Percentiles rank a stretch among this genome's conserved stretches.
These are phyloP conservation scores for Ascochyta clinopodiicola DNA, from an alignment of 2,329 filamentous ascomycete genomes.

Conservation along the genomic window DNA sequence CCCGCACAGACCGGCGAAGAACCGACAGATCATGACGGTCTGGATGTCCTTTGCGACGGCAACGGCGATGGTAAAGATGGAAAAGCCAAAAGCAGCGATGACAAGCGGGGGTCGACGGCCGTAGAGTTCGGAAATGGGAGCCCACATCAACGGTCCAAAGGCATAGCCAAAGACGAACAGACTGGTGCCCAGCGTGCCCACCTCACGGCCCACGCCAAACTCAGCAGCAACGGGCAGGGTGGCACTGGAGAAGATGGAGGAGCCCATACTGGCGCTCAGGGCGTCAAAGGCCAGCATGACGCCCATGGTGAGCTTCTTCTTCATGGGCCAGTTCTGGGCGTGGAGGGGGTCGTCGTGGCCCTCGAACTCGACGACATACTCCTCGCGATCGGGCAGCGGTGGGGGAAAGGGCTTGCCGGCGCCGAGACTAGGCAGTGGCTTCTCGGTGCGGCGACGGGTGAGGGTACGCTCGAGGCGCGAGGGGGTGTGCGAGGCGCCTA, in stretches of 20 bases:
- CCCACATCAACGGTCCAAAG: constrained; percentile 52
- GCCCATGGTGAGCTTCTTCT: constrained; percentile 75
- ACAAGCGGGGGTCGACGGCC: constrained; percentile 59
- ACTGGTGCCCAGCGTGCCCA: constrained; percentile 44
- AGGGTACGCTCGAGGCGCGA: constrained; percentile 54
- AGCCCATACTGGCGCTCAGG: constrained; percentile 71
- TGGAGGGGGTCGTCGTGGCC: constrained; percentile 83
- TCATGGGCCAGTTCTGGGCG: constrained; percentile 84
- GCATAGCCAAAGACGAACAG: constrained; percentile 48
- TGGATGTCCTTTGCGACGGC: constrained; percentile 60
- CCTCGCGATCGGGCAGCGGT: constrained; percentile 71
- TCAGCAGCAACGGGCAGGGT: constrained; percentile 37
- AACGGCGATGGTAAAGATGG: constrained; percentile 58
- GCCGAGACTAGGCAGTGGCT: constrained; percentile 71
- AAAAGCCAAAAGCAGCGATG: constrained; percentile 58
- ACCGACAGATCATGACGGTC: constrained; percentile 60
- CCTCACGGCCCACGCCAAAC: constrained; percentile 37
- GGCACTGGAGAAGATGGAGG: constrained; percentile 52
- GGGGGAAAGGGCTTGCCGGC: constrained; percentile 77
- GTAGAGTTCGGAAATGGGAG: constrained; percentile 60
- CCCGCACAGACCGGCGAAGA: constrained; percentile 62
- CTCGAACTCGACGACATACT: constrained; percentile 84
- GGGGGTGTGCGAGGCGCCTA: constrained; percentile 58
- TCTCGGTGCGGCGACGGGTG: constrained; percentile 44
- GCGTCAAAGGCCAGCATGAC: constrained; percentile 76